Evolutionary conservation across 331 rosid genomes (phyloP), one percentile per base, ranked within the genome.

Genomic region (Spiraea crenata): DNA sequence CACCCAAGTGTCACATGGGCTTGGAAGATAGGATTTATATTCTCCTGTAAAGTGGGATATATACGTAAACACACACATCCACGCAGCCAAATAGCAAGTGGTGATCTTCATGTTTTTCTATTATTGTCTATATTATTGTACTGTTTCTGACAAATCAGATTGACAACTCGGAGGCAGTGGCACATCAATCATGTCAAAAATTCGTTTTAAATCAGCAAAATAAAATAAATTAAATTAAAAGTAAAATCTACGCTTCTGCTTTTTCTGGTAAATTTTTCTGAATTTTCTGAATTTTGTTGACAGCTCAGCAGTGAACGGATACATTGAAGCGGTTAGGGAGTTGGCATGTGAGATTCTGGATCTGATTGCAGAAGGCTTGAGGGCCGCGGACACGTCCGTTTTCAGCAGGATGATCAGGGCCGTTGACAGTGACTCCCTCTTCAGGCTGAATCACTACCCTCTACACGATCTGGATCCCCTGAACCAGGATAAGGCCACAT

Each of bases 381-480:
- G 82, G 87, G 79, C 88, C 80, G 72, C 82, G 8, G 87, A 90
- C 40, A 89, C 74, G 31, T 64, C 69, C 38, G 70, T 85, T 2
- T 89, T 93, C 85, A 89, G 92, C 65, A 78, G 70, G 13, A 69
- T 93, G 34, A 82, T 90, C 63, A 84, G 84, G 44, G 87, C 84
- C 68, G 57, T 56, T 75, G 95, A 90, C 0, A 84, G 76, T 57
- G 98, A 93, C 79, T 87, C 95, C 0, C 51, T 93, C 19, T 82
- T 93, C 16, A 85, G 98, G 77, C 89, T 93, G 73, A 93, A 93
- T 80, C 87, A 89, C 96, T 93, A 93, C 73, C 93, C 93, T 37
- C 54, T 11, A 13, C 15, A 8, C 15, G 19, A 25, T 76, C 31
- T 44, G 35, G 64, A 45, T 37, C 16, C 11, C 52, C 0, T 34